These are phyloP conservation scores for Suhomyces vadensis DNA, from an alignment of 805 yeast species.

Conservation along the genomic window DNA sequence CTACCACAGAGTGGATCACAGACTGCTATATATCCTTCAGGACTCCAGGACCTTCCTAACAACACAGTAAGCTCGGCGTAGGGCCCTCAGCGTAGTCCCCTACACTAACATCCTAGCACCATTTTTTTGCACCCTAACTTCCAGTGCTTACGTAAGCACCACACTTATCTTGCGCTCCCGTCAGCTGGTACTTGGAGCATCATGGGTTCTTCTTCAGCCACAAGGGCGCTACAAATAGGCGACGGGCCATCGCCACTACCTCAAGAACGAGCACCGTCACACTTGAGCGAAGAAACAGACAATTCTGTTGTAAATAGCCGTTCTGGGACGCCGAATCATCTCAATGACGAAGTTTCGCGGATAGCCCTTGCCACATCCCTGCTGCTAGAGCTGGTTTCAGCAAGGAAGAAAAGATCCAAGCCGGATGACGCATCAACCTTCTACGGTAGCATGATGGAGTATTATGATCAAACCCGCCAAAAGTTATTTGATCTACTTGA, in stretches of 20 bases:
- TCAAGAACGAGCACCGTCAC: neutral
- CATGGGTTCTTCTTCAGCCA: no score
- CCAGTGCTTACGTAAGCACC: no score
- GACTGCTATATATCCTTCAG: no score
- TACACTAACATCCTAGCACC: no score
- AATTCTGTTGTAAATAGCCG: neutral
- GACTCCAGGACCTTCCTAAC: no score
- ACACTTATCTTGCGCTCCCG: no score
- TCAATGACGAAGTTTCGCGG: neutral
- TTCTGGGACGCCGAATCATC: neutral
- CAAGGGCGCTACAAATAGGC: neutral
- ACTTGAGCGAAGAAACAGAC: neutral
- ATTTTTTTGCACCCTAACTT: no score
- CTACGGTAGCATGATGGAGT: slow-evolving; percentile 4
- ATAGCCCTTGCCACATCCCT: neutral
- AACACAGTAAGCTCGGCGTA: no score
- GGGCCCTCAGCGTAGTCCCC: no score
- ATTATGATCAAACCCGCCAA: slow-evolving; percentile 9
- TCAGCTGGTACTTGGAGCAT: no score
- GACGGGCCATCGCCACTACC: neutral
- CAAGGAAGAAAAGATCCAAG: slow-evolving; percentile 3
- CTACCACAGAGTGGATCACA: no score
- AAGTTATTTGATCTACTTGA: slow-evolving; percentile 17
- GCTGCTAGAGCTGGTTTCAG: neutral
- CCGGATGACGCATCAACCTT: slow-evolving; percentile 7